Conservation (phyloP, 106 monocot species). For the Dendrobium chrysotoxum region DNA sequence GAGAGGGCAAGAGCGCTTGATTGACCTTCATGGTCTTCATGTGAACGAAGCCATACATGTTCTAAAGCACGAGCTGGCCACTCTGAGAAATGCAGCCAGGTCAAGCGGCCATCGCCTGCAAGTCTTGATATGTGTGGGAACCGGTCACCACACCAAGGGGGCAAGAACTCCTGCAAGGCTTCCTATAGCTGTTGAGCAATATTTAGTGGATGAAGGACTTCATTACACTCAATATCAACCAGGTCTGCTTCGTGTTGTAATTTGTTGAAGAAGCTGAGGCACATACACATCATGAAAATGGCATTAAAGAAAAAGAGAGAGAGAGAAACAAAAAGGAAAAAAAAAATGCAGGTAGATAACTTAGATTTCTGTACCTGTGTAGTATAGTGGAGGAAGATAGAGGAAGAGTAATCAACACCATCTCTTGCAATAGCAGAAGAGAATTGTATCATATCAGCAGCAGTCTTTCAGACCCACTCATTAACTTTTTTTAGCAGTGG, state of each 20-base stretch:
- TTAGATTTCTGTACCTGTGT: neutral
- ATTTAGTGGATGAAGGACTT: constrained; percentile 64
- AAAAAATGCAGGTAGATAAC: neutral
- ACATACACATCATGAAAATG: neutral
- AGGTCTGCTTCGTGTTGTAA: constrained; percentile 72
- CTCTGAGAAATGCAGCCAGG: constrained; percentile 49
- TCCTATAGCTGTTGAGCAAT: constrained; percentile 68
- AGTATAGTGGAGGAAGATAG: constrained; percentile 1
- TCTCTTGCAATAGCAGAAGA: neutral
- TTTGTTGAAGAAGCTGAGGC: constrained; percentile 26
- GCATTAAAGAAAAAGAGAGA: neutral
- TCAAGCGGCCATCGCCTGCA: constrained; percentile 51
- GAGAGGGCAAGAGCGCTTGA: constrained; percentile 50
- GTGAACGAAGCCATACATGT: constrained; percentile 82
- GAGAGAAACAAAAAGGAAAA: constrained; percentile 12
- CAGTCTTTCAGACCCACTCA: constrained; percentile 5
- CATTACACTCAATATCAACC: constrained; percentile 61
- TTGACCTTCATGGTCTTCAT: constrained; percentile 88
- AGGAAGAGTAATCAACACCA: constrained; percentile 1
- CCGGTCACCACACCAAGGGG: constrained; percentile 82
- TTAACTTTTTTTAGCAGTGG: neutral
- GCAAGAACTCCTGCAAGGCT: constrained; percentile 66
- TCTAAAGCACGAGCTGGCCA: constrained; percentile 64
- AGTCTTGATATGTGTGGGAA: constrained; percentile 77
- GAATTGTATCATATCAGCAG: constrained; percentile 7